Evolutionary conservation across 495 filamentous ascomycete genomes (phyloP).

Genomic region (Lindgomyces ingoldianus): DNA sequence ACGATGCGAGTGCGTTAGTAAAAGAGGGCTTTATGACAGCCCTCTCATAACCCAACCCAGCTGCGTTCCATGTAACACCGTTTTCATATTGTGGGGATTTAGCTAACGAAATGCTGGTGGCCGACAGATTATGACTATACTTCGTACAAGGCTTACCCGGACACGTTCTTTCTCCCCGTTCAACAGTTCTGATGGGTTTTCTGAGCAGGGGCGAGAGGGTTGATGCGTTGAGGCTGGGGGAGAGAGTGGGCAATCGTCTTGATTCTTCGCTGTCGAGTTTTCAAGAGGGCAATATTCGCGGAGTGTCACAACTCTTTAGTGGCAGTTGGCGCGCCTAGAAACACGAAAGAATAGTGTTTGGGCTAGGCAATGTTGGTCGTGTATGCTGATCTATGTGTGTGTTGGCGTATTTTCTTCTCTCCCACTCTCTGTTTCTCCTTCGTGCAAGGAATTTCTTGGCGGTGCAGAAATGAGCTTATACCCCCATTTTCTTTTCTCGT

Average conservation of each 20-base stretch:
- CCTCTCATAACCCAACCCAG: background rate
- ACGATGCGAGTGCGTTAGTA: conserved; percentile 28
- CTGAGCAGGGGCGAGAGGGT: background rate
- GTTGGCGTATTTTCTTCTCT: background rate
- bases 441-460: no score
- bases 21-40: conserved; percentile 23
- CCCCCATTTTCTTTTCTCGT: background rate
- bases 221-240: background rate
- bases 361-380: no score
- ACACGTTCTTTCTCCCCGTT: background rate
- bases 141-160: background rate
- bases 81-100: background rate
- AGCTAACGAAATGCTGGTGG: background rate
- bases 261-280: background rate
- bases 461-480: background rate
- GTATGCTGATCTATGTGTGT: background rate
- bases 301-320: no score
- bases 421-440: no score
- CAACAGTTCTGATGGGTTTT: background rate
- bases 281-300: no score
- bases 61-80: background rate
- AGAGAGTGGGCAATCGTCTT: background rate
- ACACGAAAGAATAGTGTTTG: no score
- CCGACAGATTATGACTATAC: background rate
- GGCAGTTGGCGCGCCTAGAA: no score